Evolutionary conservation across 2,329 filamentous ascomycete genomes (phyloP).

Genomic region (Colletotrichum lini): DNA sequence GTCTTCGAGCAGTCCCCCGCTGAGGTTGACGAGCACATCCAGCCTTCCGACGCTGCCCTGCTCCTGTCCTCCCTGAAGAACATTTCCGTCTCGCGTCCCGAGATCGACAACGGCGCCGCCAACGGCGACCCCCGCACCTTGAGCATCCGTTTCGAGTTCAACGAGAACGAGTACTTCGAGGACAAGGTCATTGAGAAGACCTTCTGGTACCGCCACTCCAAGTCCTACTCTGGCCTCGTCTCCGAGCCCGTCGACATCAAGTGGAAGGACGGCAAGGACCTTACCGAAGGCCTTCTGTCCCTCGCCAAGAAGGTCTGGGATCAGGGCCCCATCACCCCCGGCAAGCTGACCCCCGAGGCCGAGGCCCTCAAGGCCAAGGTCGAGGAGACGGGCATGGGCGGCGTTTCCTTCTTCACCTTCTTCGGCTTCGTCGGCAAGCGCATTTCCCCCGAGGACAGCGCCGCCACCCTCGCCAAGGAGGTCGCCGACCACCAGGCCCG

Average conservation of each 20-base stretch:
- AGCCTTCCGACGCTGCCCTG: constrained; percentile 82
- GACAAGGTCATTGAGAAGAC: constrained; percentile 88
- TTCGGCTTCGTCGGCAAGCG: constrained; percentile 84
- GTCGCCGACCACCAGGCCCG: constrained; percentile 67
- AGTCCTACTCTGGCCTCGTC: constrained; percentile 82
- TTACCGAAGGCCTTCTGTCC: constrained; percentile 84
- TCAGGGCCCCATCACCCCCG: constrained; percentile 57
- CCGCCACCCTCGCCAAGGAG: constrained; percentile 72
- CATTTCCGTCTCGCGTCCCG: constrained; percentile 84
- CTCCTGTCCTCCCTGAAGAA: constrained; percentile 78
- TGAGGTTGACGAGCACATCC: constrained; percentile 90
- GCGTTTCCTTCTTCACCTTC: constrained; percentile 88
- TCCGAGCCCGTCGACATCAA: constrained; percentile 90
- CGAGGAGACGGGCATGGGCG: constrained; percentile 73
- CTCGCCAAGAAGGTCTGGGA: constrained; percentile 79
- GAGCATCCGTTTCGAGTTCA: constrained; percentile 83
- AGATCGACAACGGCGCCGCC: constrained; percentile 70
- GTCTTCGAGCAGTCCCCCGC: constrained; percentile 89
- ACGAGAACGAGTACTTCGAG: constrained; percentile 85
- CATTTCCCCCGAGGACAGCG: constrained; percentile 80
- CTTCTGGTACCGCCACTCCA: constrained; percentile 85
- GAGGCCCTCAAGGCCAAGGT: constrained; percentile 69
- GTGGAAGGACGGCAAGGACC: constrained; percentile 89
- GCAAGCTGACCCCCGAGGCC: constrained; percentile 59
- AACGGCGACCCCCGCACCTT: constrained; percentile 86